Evolutionary conservation across 108 stramenopile species (phyloP), one percentile per base, ranked within the genome.

Genomic region (Cyclostephanos tholiformis): DNA sequence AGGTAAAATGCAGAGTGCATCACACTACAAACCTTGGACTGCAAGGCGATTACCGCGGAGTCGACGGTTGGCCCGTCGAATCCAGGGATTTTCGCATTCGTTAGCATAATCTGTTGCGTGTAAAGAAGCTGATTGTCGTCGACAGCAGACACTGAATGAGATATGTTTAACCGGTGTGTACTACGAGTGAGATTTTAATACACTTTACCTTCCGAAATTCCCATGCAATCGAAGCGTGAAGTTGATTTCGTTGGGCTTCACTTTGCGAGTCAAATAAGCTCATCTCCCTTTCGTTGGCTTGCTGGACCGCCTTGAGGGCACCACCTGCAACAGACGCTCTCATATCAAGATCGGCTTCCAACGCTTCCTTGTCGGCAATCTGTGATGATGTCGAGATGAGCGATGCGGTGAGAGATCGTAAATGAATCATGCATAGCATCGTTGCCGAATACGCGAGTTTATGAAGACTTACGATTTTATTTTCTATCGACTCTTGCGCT

Each of bases 1-100:
- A 95, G 75, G 67, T 84, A 92, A 65, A 95, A 95, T 0, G 94
- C 94, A 6, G 94, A 89, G 73, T 95, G 94, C 74, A 95, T 64
- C 61, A 89, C 88, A 35, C 89, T 80, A 43, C 94, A 95, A 19
- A 95, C 80, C 69, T 79, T 86, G 9, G 90, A 50, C 66, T 95
- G 94, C 14, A 78, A 63, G 6, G 79, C 55, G 17, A 95, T 71
- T 35, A 82, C 79, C 3, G 55, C 7, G 14, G 83, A 76, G 69
- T 95, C 94, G 7, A 90, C 89, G 0, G 91, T 88, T 14, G 94
- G 89, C n/a, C 91, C 89, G 26, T 85, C 74, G 74, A 95, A 95
- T 19, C 85, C 85, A 14, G 94, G 91, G 5, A 95, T 69, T 59
- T 77, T 67, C 12, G 89, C 72, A 63, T 86, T 88, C 4, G 88